Conservation (phyloP, 768 basidiomycete genomes). For the Boletales sp. region DNA sequence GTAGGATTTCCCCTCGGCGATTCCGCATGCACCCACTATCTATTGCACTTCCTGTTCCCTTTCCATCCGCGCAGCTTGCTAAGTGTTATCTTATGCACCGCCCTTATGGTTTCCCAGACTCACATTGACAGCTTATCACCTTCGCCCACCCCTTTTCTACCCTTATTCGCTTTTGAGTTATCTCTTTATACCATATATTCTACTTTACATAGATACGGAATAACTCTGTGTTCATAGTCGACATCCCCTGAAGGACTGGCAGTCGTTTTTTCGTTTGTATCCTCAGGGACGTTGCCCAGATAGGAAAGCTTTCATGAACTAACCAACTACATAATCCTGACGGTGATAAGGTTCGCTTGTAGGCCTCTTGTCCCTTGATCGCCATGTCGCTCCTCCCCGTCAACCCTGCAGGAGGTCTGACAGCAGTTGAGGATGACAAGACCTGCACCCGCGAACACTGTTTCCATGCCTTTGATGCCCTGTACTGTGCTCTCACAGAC, state of each 20-base stretch:
- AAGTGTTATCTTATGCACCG: constrained; percentile 27
- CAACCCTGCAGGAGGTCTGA: constrained; percentile 41
- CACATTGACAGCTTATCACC: constrained; percentile 19
- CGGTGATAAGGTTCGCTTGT: neutral
- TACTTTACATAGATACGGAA: constrained; percentile 35
- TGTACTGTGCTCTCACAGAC: constrained; percentile 71
- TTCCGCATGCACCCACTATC: constrained; percentile 21
- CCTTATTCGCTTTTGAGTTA: constrained; percentile 35
- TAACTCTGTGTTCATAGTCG: constrained; percentile 36
- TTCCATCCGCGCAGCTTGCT: constrained; percentile 18
- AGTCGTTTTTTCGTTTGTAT: constrained; percentile 2
- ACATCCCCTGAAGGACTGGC: constrained; percentile 7
- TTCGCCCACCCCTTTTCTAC: constrained; percentile 15
- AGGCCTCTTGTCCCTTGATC: constrained; percentile 22
- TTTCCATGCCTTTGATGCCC: constrained; percentile 76
- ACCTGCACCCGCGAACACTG: constrained; percentile 73
- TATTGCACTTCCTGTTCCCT: constrained; percentile 9
- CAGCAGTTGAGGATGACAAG: constrained; percentile 38
- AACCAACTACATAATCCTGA: neutral
- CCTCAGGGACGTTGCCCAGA: constrained; percentile 17
- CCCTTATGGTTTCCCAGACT: constrained; percentile 20
- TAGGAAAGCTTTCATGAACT: constrained; percentile 22
- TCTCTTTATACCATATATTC: constrained; percentile 40
- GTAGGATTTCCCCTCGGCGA: constrained; percentile 18
- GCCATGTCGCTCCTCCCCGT: constrained; percentile 57